Conservation (phyloP, 148 eudicot species). For the Silene uniflora region DNA sequence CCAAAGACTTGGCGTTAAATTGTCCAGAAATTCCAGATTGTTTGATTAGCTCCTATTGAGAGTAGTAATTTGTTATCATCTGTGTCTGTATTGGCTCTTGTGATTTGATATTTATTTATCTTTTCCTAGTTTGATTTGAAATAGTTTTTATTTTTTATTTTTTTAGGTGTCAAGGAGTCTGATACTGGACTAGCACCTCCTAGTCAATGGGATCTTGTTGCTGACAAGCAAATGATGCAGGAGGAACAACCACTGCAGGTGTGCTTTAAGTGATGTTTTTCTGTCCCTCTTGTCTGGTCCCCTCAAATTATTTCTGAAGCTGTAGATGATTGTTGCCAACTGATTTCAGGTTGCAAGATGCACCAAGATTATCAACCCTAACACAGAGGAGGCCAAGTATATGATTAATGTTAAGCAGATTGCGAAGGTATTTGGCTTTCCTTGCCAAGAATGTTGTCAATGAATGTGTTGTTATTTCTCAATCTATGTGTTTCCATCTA, state of each 20-base stretch:
- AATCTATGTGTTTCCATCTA: no score
- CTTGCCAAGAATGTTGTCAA: background rate
- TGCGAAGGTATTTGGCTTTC: constrained; percentile 59
- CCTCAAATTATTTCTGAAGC: background rate
- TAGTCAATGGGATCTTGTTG: constrained; percentile 96
- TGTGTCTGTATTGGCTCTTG: background rate
- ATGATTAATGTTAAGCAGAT: constrained; percentile 67
- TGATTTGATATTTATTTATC: background rate
- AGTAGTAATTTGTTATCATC: background rate
- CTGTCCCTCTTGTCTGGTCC: background rate
- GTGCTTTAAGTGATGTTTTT: constrained; percentile 9
- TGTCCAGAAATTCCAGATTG: no score
- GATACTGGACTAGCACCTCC: constrained; percentile 98
- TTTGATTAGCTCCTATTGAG: background rate
- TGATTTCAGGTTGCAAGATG: constrained; percentile 83
- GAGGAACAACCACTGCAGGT: constrained; percentile 99
- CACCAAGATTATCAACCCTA: constrained; percentile 93
- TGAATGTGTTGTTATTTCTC: background rate
- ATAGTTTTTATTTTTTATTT: constrained; percentile 3
- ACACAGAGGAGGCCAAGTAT: constrained; percentile 95
- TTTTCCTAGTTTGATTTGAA: background rate
- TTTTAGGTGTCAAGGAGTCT: constrained; percentile 88
- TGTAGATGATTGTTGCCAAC: constrained; percentile 15
- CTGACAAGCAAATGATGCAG: constrained; percentile 99
- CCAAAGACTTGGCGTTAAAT: background rate